Evolutionary conservation across 208 protist genomes (phyloP), one percentile per base, ranked within the genome.

Genomic region (Leishmania aethiopica): DNA sequence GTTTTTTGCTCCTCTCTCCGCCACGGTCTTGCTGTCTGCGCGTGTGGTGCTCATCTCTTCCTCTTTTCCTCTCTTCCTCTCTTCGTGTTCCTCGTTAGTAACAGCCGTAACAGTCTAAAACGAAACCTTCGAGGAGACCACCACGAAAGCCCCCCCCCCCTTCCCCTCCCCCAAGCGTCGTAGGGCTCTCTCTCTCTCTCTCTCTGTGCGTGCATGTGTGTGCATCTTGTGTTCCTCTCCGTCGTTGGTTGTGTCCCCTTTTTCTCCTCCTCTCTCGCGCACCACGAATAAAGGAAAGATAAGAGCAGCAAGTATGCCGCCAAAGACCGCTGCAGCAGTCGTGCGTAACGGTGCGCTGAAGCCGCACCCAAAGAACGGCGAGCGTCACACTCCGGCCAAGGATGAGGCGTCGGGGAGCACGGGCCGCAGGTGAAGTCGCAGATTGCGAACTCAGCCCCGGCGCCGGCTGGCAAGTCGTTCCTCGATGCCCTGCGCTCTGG

Each of bases 401-500:
- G 88, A 93, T 69, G 88, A 93, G 81, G 67, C 79, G 51, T 25
- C 59, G 53, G 75, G 70, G 75, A 79, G 79, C 40, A 84, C 84
- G 47, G 90, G 86, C 28, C 91, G 2, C 83, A 85, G 57, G 92
- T 96, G 73, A 90, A 89, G 83, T 73, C 90, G 67, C 81, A 91
- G 75, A 90, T 94, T 79, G 79, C 86, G n/a, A 95, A 90, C 84
- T 73, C 89, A 28, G 82, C 91, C 47, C 89, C 88, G 42, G 84
- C 91, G 13, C 88, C 88, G 17, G 86, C 89, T 5, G 91, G 90
- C 57, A 91, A 89, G 83, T 89, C 85, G 37, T 95, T 96, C 82
- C 88, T 95, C 37, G 90, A 96, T 45, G 91, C 86, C 10, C 80
- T 95, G 72, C 89, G 89, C 67, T 82, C 87, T 42, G 83, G 84